phyloP scores from a whole-genome alignment of 352 stramenopile genomes.

The Phytophthora constricta region DNA sequence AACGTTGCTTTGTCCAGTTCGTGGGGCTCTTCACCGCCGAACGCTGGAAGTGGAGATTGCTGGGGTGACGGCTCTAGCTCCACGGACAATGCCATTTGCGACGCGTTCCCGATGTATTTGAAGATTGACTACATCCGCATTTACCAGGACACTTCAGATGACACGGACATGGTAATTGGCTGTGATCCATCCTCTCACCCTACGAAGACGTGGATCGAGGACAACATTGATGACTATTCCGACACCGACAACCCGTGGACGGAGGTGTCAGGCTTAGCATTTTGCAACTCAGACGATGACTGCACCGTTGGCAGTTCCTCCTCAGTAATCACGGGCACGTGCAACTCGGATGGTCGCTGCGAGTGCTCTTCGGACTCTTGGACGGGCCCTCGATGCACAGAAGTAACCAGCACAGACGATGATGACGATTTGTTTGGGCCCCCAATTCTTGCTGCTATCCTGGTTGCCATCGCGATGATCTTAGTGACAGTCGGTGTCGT shows the following conservation, averaged over 20 bases:
- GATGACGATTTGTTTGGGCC: constrained; percentile 20
- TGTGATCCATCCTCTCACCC: constrained; percentile 60
- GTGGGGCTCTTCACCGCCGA: constrained; percentile 75
- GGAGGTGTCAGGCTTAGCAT: constrained; percentile 43
- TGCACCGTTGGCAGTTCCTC: constrained; percentile 35
- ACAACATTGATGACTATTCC: constrained; percentile 47
- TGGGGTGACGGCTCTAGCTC: constrained; percentile 43
- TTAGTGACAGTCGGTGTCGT: constrained; percentile 2
- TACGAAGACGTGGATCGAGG: constrained; percentile 57
- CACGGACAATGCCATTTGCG: constrained; percentile 51
- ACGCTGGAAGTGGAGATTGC: constrained; percentile 49
- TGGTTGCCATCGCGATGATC: constrained; percentile 20
- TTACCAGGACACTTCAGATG: constrained; percentile 50
- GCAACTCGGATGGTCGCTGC: constrained; percentile 31
- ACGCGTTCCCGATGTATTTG: constrained; percentile 69
- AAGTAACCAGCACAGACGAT: constrained; percentile 11
- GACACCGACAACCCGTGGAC: constrained; percentile 44
- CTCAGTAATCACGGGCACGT: constrained; percentile 24
- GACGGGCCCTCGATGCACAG: constrained; percentile 49
- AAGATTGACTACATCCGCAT: constrained; percentile 83
- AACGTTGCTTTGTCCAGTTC: constrained; percentile 93
- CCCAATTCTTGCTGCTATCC: constrained; percentile 13
- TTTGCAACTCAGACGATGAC: constrained; percentile 46
- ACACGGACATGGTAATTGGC: constrained; percentile 48
- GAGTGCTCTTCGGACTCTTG: constrained; percentile 29